Conservation (phyloP, 2,329 filamentous ascomycete genomes). For the Cercospora canescens region DNA sequence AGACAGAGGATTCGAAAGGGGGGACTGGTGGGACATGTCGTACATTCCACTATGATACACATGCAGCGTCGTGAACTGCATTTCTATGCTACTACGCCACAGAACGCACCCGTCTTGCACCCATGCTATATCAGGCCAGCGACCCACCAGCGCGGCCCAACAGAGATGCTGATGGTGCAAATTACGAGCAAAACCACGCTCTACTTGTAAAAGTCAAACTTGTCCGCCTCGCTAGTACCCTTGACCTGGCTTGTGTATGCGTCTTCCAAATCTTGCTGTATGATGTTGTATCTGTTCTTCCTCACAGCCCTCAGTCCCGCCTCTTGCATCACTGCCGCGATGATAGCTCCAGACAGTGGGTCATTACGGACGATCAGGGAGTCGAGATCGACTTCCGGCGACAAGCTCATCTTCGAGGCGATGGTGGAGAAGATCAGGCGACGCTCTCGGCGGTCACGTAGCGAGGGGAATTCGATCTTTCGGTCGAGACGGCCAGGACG, state of each 20-base stretch:
- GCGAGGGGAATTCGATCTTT: conserved; percentile 98
- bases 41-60: conserved; percentile 12
- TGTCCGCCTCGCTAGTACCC: conserved; percentile 68
- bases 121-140: background rate
- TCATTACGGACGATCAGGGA: conserved; percentile 96
- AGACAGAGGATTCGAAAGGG: background rate
- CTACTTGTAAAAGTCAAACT: conserved; percentile 91
- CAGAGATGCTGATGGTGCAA: background rate
- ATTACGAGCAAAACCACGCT: background rate
- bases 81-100: background rate
- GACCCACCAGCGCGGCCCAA: background rate
- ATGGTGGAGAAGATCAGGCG: conserved; percentile 98
- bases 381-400: conserved; percentile 94
- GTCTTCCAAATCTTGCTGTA: conserved; percentile 93
- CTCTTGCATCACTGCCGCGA: conserved; percentile 99
- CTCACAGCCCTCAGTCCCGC: conserved; percentile 89
- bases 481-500: conserved; percentile 93
- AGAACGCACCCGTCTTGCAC: background rate
- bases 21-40: background rate
- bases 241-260: conserved; percentile 98
- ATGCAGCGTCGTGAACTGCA: conserved; percentile 3
- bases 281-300: conserved; percentile 99
- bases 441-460: conserved; percentile 90
- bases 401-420: conserved; percentile 93
- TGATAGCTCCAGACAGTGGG: conserved; percentile 89